Conservation (phyloP, 148 eudicot genomes). For the Rhododendron mucronatum region DNA sequence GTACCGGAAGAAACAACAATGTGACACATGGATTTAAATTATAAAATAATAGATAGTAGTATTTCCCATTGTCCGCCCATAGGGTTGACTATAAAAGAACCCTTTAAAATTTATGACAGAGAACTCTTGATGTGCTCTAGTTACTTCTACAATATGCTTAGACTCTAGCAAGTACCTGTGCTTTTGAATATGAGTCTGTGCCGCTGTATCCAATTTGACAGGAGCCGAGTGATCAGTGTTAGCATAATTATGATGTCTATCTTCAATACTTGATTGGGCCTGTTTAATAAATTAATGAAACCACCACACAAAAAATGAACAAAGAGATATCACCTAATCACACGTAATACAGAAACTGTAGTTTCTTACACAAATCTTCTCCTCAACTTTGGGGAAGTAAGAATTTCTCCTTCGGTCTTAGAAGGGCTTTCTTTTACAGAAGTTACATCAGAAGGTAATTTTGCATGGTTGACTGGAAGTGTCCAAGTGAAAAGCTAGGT, state of each 20-base stretch:
- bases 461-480: slow-evolving; percentile 19
- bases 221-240: slow-evolving; percentile 37
- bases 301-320: neutral
- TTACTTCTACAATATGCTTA: neutral
- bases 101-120: neutral
- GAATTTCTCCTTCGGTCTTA: slow-evolving; percentile 34
- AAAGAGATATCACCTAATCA: neutral
- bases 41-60: no score
- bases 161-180: slow-evolving; percentile 50
- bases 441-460: slow-evolving; percentile 26
- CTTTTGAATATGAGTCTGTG: slow-evolving; percentile 63
- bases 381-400: slow-evolving; percentile 54
- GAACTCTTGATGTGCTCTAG: neutral
- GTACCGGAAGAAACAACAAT: no score
- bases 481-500: neutral
- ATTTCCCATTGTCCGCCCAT: no score
- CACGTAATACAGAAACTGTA: neutral
- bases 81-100: no score
- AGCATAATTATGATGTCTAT: slow-evolving; percentile 31
- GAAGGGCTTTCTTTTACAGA: slow-evolving; percentile 34
- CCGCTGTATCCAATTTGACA: slow-evolving; percentile 70
- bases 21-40: no score
- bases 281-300: slow-evolving; percentile 19
- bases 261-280: slow-evolving; percentile 42
- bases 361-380: slow-evolving; percentile 70